phyloP scores from a whole-genome alignment of 768 basidiomycete species.

The Mycena olivaceomarginata region DNA sequence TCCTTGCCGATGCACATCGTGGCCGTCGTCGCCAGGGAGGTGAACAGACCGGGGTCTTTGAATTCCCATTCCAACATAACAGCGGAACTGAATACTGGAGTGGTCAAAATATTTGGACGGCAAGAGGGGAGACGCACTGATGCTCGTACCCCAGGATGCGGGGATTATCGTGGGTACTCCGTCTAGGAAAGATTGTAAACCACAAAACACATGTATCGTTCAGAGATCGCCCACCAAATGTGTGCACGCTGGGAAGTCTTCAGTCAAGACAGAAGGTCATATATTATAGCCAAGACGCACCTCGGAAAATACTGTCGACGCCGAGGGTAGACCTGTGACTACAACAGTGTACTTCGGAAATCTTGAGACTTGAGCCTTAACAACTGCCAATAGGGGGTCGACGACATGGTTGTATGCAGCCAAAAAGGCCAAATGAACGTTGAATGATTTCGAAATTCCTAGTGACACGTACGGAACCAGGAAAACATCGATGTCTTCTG shows the following conservation, averaged over 20 bases:
- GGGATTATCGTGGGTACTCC: constrained; percentile 72
- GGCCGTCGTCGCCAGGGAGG: constrained; percentile 58
- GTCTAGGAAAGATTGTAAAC: constrained; percentile 51
- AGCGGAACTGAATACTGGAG: no score
- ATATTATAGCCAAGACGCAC: constrained; percentile 45
- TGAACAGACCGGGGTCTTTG: constrained; percentile 56
- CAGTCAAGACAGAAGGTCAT: no score
- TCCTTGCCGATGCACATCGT: constrained; percentile 66
- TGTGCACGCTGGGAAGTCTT: constrained; percentile 51
- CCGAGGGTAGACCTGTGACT: constrained; percentile 53
- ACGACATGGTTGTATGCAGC: constrained; percentile 21
- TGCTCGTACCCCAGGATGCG: constrained; percentile 67
- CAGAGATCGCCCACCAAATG: constrained; percentile 55
- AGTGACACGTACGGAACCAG: constrained; percentile 54
- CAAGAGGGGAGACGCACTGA: constrained; percentile 53
- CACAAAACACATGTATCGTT: neutral
- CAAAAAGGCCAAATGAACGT: constrained; percentile 28
- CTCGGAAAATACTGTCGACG: constrained; percentile 61
- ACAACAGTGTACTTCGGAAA: constrained; percentile 19
- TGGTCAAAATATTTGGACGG: neutral
- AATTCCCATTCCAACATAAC: no score
- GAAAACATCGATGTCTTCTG: constrained; percentile 50
- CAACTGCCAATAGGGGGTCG: neutral
- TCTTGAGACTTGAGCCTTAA: neutral
- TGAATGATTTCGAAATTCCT: constrained; percentile 44